Base-by-base conservation (phyloP, 2,329 filamentous ascomycete species). In the Emericellopsis cladophorae region DNA sequence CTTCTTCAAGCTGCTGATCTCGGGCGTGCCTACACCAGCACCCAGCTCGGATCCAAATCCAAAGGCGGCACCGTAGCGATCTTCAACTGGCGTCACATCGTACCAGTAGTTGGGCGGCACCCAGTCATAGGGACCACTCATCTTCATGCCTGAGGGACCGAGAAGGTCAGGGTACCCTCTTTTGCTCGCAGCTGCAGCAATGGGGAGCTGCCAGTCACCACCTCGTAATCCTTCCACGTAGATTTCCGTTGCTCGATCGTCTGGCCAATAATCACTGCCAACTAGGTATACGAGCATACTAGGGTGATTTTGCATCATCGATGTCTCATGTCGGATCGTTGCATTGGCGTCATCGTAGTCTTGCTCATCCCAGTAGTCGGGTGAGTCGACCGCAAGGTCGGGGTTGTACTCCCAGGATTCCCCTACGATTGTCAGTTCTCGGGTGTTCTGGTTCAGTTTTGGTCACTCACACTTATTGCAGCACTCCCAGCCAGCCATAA, bases 91-190 rank as follows among this genome's bases (percentile, higher is more conserved):
- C 15, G 62, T 55, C 6, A 51, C 54, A 36, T 70, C 66, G 45
- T 71, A 79, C 76, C 75, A 81, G 55, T 81, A 81, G 46, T 72
- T 76, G 0, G 76, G 76, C 0, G 77, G 72, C 0, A 78, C 73
- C 74, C 75, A 81, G 49, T 80, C 77, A 47, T 81, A 81, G 0
- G 77, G 77, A 0, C 77, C 77, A 0, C 72, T 66, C 76, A 81
- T 81, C 49, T 79, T 80, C 68, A 81, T 71, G 1, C 76, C 76
- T 0, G 70, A 69, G 0, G 71, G 69, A 0, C 71, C 73, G 0
- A 80, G 59, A 1, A 61, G 51, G 8, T 63, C 46, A 0, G 76
- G 69, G 41, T 62, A 74, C 2, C 75, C 73, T 9, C 67, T 62
- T 48, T 72, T 71, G 2, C 67, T 65, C 0, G 76, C 77, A 0